Conservation (phyloP, 2,329 filamentous ascomycete species). For the Cordyceps cateniannulata region DNA sequence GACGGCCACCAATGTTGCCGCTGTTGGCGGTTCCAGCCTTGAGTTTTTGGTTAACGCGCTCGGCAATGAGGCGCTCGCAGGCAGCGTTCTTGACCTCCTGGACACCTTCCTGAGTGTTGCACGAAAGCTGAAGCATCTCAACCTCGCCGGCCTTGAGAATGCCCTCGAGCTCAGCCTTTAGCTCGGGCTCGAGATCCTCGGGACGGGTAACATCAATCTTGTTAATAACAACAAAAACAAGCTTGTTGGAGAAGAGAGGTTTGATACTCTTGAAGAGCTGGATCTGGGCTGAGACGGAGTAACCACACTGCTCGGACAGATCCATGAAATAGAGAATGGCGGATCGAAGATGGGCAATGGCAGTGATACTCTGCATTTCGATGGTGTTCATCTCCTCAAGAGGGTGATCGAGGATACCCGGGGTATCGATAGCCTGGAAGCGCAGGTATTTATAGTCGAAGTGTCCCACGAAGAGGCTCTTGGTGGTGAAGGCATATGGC, state of each 20-base stretch:
- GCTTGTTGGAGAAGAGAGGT: slow-evolving; percentile 93
- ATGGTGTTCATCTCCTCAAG: slow-evolving; percentile 99
- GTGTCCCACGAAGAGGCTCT: slow-evolving; percentile 93
- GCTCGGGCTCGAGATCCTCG: slow-evolving; percentile 76
- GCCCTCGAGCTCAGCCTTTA: slow-evolving; percentile 69
- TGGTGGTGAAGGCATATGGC: slow-evolving; percentile 97
- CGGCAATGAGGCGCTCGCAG: slow-evolving; percentile 86
- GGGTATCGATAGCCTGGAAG: slow-evolving; percentile 83
- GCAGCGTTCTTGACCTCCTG: slow-evolving; percentile 93
- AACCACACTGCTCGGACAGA: slow-evolving; percentile 92
- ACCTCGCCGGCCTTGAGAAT: slow-evolving; percentile 84
- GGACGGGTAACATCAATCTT: slow-evolving; percentile 91
- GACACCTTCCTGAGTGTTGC: slow-evolving; percentile 89
- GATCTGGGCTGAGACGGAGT: slow-evolving; percentile 87
- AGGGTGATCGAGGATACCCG: slow-evolving; percentile 95
- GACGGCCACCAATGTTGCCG: slow-evolving; percentile 69
- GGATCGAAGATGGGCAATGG: slow-evolving; percentile 91
- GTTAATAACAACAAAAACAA: slow-evolving; percentile 95
- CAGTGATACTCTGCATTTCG: slow-evolving; percentile 96
- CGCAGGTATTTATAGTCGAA: slow-evolving; percentile 77
- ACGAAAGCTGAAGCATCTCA: slow-evolving; percentile 87
- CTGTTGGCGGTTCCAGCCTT: slow-evolving; percentile 79
- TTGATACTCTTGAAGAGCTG: slow-evolving; percentile 95
- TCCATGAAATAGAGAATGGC: slow-evolving; percentile 99
- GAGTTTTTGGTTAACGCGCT: slow-evolving; percentile 90